Evolutionary conservation across 441 rosid genomes (phyloP).

Genomic region (Adansonia madagascariensis): DNA sequence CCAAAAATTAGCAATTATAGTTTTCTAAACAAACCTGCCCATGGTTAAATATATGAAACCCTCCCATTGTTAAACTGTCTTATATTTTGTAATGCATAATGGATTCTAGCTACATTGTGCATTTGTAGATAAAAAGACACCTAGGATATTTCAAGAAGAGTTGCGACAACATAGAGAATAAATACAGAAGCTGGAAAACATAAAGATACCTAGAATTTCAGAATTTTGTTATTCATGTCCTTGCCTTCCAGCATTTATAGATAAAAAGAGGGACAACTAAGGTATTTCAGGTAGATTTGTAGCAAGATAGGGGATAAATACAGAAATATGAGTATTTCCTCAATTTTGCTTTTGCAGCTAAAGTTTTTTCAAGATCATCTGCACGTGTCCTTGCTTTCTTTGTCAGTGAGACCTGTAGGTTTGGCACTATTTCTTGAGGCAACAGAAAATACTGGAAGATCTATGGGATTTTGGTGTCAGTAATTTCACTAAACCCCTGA

Average conservation of each 20-base stretch:
- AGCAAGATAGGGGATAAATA: not conserved
- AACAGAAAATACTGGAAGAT: constrained; percentile 1
- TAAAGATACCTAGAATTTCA: not conserved
- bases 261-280: not conserved
- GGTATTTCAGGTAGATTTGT: not conserved
- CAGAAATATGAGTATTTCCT: not conserved
- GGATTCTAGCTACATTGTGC: constrained; percentile 1
- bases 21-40: not conserved
- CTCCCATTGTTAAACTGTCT: not conserved
- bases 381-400: not conserved
- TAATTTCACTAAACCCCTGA: not conserved
- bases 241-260: constrained; percentile 5
- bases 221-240: not conserved
- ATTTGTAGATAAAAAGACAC: not conserved
- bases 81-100: not conserved
- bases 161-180: not conserved
- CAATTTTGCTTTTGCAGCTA: not conserved
- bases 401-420: not conserved
- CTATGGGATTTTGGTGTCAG: not conserved
- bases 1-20: not conserved
- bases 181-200: not conserved
- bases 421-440: not conserved
- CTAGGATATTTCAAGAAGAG: constrained; percentile 11
- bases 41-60: not conserved
- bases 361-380: not conserved